phyloP scores from a whole-genome alignment of 768 basidiomycete species.

The Xerocomellus dryophilus region DNA sequence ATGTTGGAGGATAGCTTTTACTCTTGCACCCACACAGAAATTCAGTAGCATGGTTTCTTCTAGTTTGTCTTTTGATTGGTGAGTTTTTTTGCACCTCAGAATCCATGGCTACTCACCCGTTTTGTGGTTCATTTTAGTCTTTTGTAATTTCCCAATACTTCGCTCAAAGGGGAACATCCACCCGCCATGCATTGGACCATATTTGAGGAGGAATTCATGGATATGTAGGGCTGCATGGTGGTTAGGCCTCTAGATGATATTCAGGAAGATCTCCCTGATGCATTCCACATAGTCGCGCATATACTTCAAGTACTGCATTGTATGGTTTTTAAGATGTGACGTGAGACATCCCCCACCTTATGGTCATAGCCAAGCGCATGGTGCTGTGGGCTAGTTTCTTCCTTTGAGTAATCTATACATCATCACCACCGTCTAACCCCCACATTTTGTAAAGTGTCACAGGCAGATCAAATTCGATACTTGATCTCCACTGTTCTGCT shows the following conservation, averaged over 20 bases:
- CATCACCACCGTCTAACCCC: background rate
- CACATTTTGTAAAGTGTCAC: slow-evolving; percentile 29
- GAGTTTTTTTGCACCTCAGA: background rate
- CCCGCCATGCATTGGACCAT: slow-evolving; percentile 35
- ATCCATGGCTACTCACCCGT: background rate
- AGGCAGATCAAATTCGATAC: slow-evolving; percentile 27
- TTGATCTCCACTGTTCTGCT: slow-evolving; percentile 33
- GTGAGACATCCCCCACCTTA: slow-evolving; percentile 15
- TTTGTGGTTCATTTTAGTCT: slow-evolving; percentile 9
- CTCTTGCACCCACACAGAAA: background rate
- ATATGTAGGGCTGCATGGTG: slow-evolving; percentile 36
- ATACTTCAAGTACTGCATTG: slow-evolving; percentile 13
- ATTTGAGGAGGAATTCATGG: slow-evolving; percentile 20
- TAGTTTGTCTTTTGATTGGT: background rate
- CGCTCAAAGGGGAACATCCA: slow-evolving; percentile 36
- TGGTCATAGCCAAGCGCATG: slow-evolving; percentile 13
- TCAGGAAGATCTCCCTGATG: slow-evolving; percentile 19
- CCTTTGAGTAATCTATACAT: background rate
- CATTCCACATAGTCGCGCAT: slow-evolving; percentile 26
- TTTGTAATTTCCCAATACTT: slow-evolving; percentile 26
- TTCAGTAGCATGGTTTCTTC: slow-evolving; percentile 3
- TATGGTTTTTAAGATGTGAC: slow-evolving; percentile 17
- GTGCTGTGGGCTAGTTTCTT: slow-evolving; percentile 24
- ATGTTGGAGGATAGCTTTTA: slow-evolving; percentile 4
- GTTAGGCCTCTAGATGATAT: slow-evolving; percentile 23